Evolutionary conservation across 2,329 filamentous ascomycete genomes (phyloP).

Genomic region (Orbilia blumenaviensis): DNA sequence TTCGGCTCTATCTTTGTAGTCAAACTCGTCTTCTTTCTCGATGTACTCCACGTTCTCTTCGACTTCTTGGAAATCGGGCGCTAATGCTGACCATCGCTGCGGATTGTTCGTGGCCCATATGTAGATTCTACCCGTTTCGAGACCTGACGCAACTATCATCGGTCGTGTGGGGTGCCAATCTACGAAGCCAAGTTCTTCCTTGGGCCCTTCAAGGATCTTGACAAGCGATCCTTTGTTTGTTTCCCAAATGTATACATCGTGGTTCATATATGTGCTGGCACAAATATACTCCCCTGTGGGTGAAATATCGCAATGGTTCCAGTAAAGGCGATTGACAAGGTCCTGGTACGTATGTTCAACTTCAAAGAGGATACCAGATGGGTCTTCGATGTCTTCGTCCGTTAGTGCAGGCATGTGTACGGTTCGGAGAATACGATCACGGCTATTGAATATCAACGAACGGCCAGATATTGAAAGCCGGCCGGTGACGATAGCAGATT

Average conservation of each 20-base stretch:
- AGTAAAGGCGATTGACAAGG: conserved; percentile 90
- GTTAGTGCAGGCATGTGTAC: conserved; percentile 75
- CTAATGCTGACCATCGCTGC: conserved; percentile 95
- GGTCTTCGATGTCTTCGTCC: conserved; percentile 60
- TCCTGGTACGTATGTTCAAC: conserved; percentile 99
- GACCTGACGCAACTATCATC: conserved; percentile 86
- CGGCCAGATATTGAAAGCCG: conserved; percentile 84
- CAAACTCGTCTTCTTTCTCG: conserved; percentile 95
- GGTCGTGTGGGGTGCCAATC: conserved; percentile 95
- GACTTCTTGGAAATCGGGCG: conserved; percentile 95
- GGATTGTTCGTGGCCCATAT: conserved; percentile 95
- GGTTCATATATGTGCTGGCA: conserved; percentile 96
- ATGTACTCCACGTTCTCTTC: conserved; percentile 98
- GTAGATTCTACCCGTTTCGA: conserved; percentile 92
- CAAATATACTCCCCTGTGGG: conserved; percentile 94
- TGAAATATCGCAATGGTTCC: conserved; percentile 97
- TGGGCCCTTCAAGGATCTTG: conserved; percentile 94
- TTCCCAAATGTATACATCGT: conserved; percentile 99
- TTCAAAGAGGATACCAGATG: conserved; percentile 84
- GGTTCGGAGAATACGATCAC: conserved; percentile 93
- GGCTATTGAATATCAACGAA: conserved; percentile 89
- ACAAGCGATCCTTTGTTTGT: conserved; percentile 90
- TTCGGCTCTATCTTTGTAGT: conserved; percentile 94
- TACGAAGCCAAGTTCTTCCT: conserved; percentile 94
- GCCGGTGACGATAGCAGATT: conserved; percentile 85